Conservation (phyloP, 2,329 filamentous ascomycete species). For the Metarhizium anisopliae region DNA sequence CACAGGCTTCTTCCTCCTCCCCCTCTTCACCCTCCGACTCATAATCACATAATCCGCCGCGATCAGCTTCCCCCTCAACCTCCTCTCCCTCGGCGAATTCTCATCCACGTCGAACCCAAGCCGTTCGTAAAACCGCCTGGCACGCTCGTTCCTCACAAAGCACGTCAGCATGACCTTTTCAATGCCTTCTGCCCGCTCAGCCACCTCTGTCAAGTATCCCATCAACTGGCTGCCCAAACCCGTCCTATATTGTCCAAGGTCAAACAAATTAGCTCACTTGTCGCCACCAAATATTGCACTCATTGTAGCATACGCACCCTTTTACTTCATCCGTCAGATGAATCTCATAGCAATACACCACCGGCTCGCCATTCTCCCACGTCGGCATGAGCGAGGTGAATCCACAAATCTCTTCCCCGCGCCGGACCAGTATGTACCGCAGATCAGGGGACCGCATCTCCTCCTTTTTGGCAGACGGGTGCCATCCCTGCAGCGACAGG, state of each 20-base stretch:
- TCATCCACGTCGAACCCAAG: slow-evolving; percentile 49
- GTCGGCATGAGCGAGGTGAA: slow-evolving; percentile 67
- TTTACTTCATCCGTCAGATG: slow-evolving; percentile 52
- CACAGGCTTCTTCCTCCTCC: background rate
- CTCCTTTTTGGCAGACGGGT: slow-evolving; percentile 45
- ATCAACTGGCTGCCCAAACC: slow-evolving; percentile 57
- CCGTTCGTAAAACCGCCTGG: slow-evolving; percentile 50
- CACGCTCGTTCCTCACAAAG: slow-evolving; percentile 52
- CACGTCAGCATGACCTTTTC: slow-evolving; percentile 68
- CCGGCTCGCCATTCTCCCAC: slow-evolving; percentile 53
- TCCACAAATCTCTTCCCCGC: slow-evolving; percentile 28
- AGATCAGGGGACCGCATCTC: slow-evolving; percentile 64
- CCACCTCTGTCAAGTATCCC: slow-evolving; percentile 42
- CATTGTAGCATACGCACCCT: slow-evolving; percentile 30
- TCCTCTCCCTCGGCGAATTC: slow-evolving; percentile 43
- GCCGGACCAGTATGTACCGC: slow-evolving; percentile 56
- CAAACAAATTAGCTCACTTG: too few species aligned
- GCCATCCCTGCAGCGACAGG: slow-evolving; percentile 54
- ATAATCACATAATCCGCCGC: slow-evolving; percentile 52
- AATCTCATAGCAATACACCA: slow-evolving; percentile 73
- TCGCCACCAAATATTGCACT: too few species aligned
- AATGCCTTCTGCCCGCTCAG: slow-evolving; percentile 42
- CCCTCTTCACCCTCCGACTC: slow-evolving; percentile 33
- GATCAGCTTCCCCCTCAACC: slow-evolving; percentile 43
- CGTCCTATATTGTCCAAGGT: slow-evolving; percentile 29